Percentiles rank a stretch among this genome's conserved stretches.
These are phyloP conservation scores for Trichoderma sp. DNA, from an alignment of 2,329 filamentous ascomycete genomes.

Conservation along the genomic window DNA sequence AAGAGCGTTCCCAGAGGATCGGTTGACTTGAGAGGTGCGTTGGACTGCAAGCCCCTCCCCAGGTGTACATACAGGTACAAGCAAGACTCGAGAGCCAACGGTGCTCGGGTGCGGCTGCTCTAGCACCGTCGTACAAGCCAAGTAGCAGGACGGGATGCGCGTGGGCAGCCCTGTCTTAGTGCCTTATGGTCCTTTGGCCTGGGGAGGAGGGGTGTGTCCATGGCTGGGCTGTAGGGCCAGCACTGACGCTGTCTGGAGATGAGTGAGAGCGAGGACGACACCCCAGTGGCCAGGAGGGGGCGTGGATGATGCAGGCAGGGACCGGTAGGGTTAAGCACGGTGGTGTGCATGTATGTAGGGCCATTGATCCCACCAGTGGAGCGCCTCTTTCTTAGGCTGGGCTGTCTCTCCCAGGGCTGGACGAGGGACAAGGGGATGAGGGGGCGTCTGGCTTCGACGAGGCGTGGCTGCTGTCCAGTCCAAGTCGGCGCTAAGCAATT, in stretches of 20 bases:
- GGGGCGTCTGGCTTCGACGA: slow-evolving; percentile 6
- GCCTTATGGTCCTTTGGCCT: slow-evolving; percentile 8
- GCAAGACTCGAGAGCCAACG: slow-evolving; percentile 7
- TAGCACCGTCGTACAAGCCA: slow-evolving; percentile 17
- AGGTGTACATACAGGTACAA: background rate
- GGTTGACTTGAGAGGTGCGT: slow-evolving; percentile 12
- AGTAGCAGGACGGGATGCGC: slow-evolving; percentile 14
- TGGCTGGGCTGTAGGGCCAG: slow-evolving; percentile 11
- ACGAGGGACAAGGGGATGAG: slow-evolving; percentile 9
- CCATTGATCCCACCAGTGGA: slow-evolving; percentile 16
- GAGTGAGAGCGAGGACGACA: background rate
- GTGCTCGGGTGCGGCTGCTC: slow-evolving; percentile 20
- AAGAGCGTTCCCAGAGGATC: slow-evolving; percentile 19
- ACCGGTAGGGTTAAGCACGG: slow-evolving; percentile 4
- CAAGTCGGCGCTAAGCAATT: slow-evolving; percentile 10
- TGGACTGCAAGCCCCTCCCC: slow-evolving; percentile 3
- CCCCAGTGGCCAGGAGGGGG: slow-evolving; percentile 13
- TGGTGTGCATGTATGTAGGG: slow-evolving; percentile 12
- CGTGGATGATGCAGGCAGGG: background rate
- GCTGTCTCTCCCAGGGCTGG: slow-evolving; percentile 15
- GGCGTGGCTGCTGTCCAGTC: background rate
- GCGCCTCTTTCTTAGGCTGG: slow-evolving; percentile 12
- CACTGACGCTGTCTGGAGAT: slow-evolving; percentile 1
- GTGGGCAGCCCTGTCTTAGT: slow-evolving; percentile 17
- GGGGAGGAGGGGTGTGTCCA: background rate